Evolutionary conservation across 2,329 filamentous ascomycete genomes (phyloP).

Genomic region (Didymella pinodella): DNA sequence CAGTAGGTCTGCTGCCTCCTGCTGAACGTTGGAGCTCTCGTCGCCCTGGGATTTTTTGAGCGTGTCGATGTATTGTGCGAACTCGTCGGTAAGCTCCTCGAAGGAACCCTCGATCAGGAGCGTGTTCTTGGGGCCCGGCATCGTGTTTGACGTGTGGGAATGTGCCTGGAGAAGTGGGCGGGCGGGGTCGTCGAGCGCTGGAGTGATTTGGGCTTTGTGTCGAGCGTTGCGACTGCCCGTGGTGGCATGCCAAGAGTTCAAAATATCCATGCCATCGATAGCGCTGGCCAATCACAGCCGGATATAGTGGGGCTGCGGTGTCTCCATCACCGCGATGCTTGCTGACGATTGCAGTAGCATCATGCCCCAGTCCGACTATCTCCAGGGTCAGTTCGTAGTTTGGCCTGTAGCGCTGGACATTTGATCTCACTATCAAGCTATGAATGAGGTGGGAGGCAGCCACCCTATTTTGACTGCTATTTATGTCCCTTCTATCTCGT

Average conservation of each 20-base stretch:
- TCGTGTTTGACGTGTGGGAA: slow-evolving; percentile 47
- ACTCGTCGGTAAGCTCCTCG: slow-evolving; percentile 90
- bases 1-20: slow-evolving; percentile 75
- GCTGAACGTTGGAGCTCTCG: slow-evolving; percentile 61
- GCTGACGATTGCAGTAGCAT: background rate
- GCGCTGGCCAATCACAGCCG: slow-evolving; percentile 11
- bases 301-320: slow-evolving; percentile 2
- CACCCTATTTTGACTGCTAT: background rate
- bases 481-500: background rate
- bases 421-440: background rate
- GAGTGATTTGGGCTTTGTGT: slow-evolving; percentile 24
- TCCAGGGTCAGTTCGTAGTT: background rate
- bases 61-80: slow-evolving; percentile 91
- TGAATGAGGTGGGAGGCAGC: background rate
- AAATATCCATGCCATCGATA: slow-evolving; percentile 11
- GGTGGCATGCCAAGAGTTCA: slow-evolving; percentile 26
- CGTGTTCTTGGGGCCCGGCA: slow-evolving; percentile 69
- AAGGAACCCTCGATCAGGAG: slow-evolving; percentile 88
- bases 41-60: slow-evolving; percentile 71
- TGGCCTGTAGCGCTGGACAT: background rate
- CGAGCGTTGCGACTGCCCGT: slow-evolving; percentile 23
- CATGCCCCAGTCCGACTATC: background rate
- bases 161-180: slow-evolving; percentile 34
- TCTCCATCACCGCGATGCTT: background rate
- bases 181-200: slow-evolving; percentile 24